Base-by-base conservation (phyloP, 2,329 filamentous ascomycete genomes). In the Aaosphaeria pasadenensis region DNA sequence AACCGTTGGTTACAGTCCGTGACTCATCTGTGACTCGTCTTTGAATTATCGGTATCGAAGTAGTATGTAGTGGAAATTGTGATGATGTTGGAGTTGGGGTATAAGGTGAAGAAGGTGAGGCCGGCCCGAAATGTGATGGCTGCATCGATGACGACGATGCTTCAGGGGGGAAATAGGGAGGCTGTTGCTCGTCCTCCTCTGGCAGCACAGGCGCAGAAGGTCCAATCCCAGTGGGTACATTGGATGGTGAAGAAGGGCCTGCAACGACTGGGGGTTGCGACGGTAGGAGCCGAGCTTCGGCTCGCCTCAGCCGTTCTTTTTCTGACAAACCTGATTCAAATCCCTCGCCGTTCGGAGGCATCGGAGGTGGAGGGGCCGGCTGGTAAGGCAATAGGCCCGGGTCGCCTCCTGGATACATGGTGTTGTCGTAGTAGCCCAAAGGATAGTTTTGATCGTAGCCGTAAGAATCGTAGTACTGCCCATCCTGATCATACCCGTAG, bases 241-340 rank as follows among this genome's bases (percentile, higher is more conserved):
- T 74, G 11, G 74, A 73, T 32, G 77, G 73, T 32, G 57, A 56
- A 4, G 60, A 62, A n/a, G 73, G 73, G 30, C 70, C 67, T 47
- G 74, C 69, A 9, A 67, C 58, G 32, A 73, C 75, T 9, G 87
- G 81, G 11, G 89, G 91, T 59, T 85, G 85, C 62, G 91, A 96
- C 2, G 92, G 92, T 24, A 96, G 71, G 5, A 96, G 74, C 42
- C 85, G 81, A 56, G 86, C 81, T 71, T 96, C 91, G 38, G 89
- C 90, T 49, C 83, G 82, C 42, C 86, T 82, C 49, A 94, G 73
- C 43, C 86, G 84, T 50, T 95, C 86, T 69, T 96, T 96, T 54
- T 97, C 94, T 9, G 86, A 84, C 31, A 91, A 73, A 4, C 74
- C 78, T 50, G 81, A 80, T 47, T 89, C 84, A 9, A 79, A 73